Percentiles rank a stretch among this genome's conserved stretches.
Conservation (phyloP, 2,329 filamentous ascomycete genomes). For the Xylaria sp. region DNA sequence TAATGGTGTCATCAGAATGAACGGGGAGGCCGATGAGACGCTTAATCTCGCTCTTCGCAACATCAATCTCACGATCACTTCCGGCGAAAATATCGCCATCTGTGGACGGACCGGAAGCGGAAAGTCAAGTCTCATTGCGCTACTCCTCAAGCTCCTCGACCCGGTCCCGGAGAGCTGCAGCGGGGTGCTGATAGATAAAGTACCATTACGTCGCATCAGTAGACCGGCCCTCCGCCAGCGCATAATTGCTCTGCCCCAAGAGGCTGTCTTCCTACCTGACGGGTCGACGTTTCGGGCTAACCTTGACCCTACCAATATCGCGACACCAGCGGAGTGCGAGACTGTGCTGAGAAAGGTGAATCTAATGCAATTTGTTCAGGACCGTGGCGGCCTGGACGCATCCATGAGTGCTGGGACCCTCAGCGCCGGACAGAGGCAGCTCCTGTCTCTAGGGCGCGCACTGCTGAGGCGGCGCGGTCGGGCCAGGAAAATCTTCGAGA, state of each 20-base stretch:
- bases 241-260: slow-evolving; percentile 58
- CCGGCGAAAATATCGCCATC: slow-evolving; percentile 29
- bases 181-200: slow-evolving; percentile 52
- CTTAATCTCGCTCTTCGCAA: slow-evolving; percentile 43
- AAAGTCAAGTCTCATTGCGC: slow-evolving; percentile 55
- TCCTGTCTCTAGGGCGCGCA: slow-evolving; percentile 46
- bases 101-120: slow-evolving; percentile 50
- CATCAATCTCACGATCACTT: slow-evolving; percentile 10
- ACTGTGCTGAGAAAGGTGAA: slow-evolving; percentile 42
- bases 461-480: slow-evolving; percentile 45
- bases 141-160: slow-evolving; percentile 55
- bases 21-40: slow-evolving; percentile 16
- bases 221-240: slow-evolving; percentile 52
- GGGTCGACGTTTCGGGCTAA: slow-evolving; percentile 51
- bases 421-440: slow-evolving; percentile 61
- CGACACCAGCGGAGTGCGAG: slow-evolving; percentile 40
- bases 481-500: slow-evolving; percentile 38
- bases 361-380: slow-evolving; percentile 42
- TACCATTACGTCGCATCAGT: slow-evolving; percentile 48
- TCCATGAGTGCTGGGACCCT: slow-evolving; percentile 56
- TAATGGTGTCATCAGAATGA: slow-evolving; percentile 16
- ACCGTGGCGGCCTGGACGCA: slow-evolving; percentile 44
- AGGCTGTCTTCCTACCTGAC: slow-evolving; percentile 55
- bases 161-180: slow-evolving; percentile 40
- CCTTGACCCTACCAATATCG: slow-evolving; percentile 48